These are phyloP conservation scores for Liriodendron chinense DNA, from an alignment of 164 flowering plant genomes.

Conservation along the genomic window DNA sequence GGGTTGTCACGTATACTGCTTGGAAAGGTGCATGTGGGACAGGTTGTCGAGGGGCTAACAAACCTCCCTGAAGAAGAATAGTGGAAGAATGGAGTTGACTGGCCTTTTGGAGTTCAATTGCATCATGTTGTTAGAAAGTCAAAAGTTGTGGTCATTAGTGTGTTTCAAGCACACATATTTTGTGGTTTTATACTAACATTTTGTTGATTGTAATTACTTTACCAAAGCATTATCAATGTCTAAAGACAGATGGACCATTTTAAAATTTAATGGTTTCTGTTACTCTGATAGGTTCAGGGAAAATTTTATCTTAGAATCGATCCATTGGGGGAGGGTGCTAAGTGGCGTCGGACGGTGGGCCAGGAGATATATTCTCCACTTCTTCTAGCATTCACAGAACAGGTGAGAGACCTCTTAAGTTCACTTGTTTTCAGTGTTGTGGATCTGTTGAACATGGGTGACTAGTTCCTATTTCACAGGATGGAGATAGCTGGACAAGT, in stretches of 20 bases:
- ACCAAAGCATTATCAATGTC: neutral
- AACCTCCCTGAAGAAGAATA: neutral
- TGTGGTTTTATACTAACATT: neutral
- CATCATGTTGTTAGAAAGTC: too few relatives aligned
- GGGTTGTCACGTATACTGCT: too few relatives aligned
- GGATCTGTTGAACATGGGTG: neutral
- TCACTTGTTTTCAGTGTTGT: conserved; percentile 5
- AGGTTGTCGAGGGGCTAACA: neutral
- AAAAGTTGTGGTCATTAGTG: neutral
- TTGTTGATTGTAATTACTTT: neutral
- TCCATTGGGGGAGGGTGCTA: conserved; percentile 87
- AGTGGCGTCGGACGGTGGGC: conserved; percentile 90
- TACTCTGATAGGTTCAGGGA: conserved; percentile 68
- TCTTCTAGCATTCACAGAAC: conserved; percentile 82
- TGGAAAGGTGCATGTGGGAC: neutral
- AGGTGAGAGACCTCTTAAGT: conserved; percentile 39
- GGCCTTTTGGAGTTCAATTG: neutral
- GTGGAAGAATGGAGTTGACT: neutral
- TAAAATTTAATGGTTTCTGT: neutral
- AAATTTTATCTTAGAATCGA: conserved; percentile 75
- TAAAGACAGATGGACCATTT: neutral
- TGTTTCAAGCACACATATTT: neutral
- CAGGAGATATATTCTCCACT: conserved; percentile 97
- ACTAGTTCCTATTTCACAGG: conserved; percentile 41
- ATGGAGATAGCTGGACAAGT: conserved; percentile 47